A percentile compares a stretch with the other conserved stretches of the same genome.
Evolutionary conservation across 371 early-diverging fungal species (phyloP).

Genomic region (Mucor lusitanicus): DNA sequence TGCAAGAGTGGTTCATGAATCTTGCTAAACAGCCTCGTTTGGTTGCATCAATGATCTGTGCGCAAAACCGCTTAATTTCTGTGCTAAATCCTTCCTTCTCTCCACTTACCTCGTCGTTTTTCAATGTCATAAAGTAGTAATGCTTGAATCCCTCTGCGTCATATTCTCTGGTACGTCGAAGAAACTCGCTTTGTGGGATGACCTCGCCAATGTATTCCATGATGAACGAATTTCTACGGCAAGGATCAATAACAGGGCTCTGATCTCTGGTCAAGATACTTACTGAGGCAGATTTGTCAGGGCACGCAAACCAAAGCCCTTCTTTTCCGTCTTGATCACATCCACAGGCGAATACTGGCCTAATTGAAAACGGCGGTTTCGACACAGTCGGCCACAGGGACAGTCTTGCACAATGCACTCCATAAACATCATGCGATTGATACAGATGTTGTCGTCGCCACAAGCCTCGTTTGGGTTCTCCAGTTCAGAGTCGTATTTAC

Average conservation of each 20-base stretch:
- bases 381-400: slow-evolving; percentile 84
- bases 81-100: too few relatives aligned
- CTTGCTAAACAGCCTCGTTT: slow-evolving; percentile 82
- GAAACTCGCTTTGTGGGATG: slow-evolving; percentile 71
- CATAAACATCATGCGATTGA: slow-evolving; percentile 87
- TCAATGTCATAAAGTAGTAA: slow-evolving; percentile 95
- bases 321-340: slow-evolving; percentile 82
- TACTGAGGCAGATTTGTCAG: slow-evolving; percentile 61
- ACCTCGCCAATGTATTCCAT: slow-evolving; percentile 97
- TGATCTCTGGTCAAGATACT: not conserved
- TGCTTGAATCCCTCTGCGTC: slow-evolving; percentile 78
- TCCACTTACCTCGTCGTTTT: slow-evolving; percentile 71
- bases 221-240: slow-evolving; percentile 64
- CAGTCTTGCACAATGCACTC: slow-evolving; percentile 90
- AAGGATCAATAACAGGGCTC: not conserved
- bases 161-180: slow-evolving; percentile 79
- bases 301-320: slow-evolving; percentile 90
- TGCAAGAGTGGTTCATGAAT: slow-evolving; percentile 91
- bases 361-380: slow-evolving; percentile 86
- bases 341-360: slow-evolving; percentile 81
- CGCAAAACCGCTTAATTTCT: too few relatives aligned
- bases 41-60: slow-evolving; percentile 86
- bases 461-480: slow-evolving; percentile 65
- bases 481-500: slow-evolving; percentile 63
- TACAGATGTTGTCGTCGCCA: slow-evolving; percentile 82